phyloP scores from a whole-genome alignment of 129 eudicot genomes.

The Centrapalus pauciflorus region DNA sequence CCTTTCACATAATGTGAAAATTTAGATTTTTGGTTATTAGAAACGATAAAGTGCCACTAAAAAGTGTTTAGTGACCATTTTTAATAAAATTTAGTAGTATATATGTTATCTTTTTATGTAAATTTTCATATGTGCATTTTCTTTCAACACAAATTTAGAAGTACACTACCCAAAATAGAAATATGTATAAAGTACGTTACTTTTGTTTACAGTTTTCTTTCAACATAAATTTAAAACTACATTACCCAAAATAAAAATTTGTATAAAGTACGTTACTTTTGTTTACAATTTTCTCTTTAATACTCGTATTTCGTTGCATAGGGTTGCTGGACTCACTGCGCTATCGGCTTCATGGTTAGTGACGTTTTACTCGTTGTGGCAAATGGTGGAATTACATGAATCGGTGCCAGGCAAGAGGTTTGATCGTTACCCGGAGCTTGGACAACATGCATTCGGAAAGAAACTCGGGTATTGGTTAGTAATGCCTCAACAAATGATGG shows the following conservation, averaged over 20 bases:
- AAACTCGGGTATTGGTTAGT: constrained; percentile 23
- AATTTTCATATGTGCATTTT: no score
- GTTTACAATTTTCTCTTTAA: no score
- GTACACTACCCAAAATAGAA: no score
- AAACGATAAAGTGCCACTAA: no score
- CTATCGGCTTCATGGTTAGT: constrained; percentile 6
- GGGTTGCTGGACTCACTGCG: constrained; percentile 10
- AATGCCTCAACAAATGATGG: constrained; percentile 19
- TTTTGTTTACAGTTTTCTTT: no score
- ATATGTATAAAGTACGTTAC: no score
- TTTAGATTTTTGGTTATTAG: background rate
- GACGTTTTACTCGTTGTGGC: constrained; percentile 26
- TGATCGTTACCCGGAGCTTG: constrained; percentile 19
- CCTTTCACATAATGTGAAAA: background rate
- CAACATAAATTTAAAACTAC: no score
- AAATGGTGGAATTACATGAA: constrained; percentile 23
- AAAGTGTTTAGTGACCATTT: background rate
- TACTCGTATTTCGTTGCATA: no score
- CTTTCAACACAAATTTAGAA: no score
- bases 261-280: no score
- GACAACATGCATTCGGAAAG: constrained; percentile 20
- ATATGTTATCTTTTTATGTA: background rate
- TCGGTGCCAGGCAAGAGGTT: constrained; percentile 19
- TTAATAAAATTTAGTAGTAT: background rate
- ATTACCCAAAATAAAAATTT: no score